Evolutionary conservation across 257 asterid species (phyloP).

Genomic region (Thymus mandschuricus): DNA sequence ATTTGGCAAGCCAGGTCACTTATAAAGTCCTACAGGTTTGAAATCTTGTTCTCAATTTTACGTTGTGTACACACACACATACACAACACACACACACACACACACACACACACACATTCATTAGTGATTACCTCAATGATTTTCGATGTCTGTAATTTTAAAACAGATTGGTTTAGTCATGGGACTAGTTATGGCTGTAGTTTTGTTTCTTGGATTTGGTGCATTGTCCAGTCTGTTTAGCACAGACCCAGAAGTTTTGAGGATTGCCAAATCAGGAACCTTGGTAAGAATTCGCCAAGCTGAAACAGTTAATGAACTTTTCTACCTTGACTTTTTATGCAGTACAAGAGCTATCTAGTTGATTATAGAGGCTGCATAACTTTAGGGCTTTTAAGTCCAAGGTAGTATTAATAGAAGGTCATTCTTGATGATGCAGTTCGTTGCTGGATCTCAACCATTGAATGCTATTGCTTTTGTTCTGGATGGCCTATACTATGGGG

Average conservation of each 20-base stretch:
- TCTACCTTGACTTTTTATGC: neutral
- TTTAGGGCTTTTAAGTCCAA: neutral
- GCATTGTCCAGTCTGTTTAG: conserved; percentile 74
- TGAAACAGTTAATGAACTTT: conserved; percentile 18
- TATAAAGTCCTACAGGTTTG: conserved; percentile 82
- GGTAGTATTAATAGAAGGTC: neutral
- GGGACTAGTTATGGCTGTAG: conserved; percentile 68
- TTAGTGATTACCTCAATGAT: conserved; percentile 12
- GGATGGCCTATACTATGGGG: conserved; percentile 97
- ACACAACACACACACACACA: too few species aligned
- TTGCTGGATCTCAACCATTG: conserved; percentile 90
- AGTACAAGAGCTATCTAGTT: conserved; percentile 9
- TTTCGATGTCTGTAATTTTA: conserved; percentile 11
- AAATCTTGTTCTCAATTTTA: conserved; percentile 21
- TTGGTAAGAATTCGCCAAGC: conserved; percentile 57
- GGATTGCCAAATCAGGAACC: conserved; percentile 79
- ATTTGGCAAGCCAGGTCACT: conserved; percentile 71
- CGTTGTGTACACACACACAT: neutral
- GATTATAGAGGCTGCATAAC: neutral
- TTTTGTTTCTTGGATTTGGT: conserved; percentile 69
- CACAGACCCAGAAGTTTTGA: conserved; percentile 71
- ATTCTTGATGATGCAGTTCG: conserved; percentile 54
- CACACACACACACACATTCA: conserved; percentile 11
- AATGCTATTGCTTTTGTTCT: conserved; percentile 95
- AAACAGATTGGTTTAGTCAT: conserved; percentile 66